phyloP scores from a whole-genome alignment of 108 stramenopile genomes.

The Seminavis robusta region DNA sequence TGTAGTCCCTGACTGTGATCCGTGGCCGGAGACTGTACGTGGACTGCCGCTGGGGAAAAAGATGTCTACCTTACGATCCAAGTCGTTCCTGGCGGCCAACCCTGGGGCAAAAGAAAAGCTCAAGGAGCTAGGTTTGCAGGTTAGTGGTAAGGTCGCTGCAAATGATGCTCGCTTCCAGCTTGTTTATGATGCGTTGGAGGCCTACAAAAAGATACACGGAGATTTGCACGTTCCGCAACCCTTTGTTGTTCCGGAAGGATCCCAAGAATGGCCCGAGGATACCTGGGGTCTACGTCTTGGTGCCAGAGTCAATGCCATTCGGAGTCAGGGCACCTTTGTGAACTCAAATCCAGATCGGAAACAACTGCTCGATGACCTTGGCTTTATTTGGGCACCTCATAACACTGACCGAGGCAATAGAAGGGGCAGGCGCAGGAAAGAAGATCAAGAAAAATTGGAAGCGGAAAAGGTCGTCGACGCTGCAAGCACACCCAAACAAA shows the following conservation, averaged over 20 bases:
- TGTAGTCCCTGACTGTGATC: slow-evolving; percentile 67
- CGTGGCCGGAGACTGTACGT: slow-evolving; percentile 72
- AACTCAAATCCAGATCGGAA: slow-evolving; percentile 63
- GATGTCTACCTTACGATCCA: slow-evolving; percentile 49
- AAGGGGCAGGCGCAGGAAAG: slow-evolving; percentile 59
- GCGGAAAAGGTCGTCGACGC: slow-evolving; percentile 8
- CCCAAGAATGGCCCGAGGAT: slow-evolving; percentile 69
- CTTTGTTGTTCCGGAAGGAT: slow-evolving; percentile 73
- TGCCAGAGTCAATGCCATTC: slow-evolving; percentile 86
- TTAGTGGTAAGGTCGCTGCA: slow-evolving; percentile 26
- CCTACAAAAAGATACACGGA: slow-evolving; percentile 81
- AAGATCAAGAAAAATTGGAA: slow-evolving; percentile 36
- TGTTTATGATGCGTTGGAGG: slow-evolving; percentile 72
- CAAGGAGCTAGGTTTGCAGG: slow-evolving; percentile 30
- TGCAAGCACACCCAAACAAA: no score
- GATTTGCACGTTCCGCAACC: slow-evolving; percentile 86
- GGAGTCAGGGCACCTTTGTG: slow-evolving; percentile 86
- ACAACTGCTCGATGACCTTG: slow-evolving; percentile 66
- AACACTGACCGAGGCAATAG: slow-evolving; percentile 48
- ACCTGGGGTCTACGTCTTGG: slow-evolving; percentile 80
- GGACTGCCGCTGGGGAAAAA: slow-evolving; percentile 75
- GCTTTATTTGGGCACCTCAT: slow-evolving; percentile 81
- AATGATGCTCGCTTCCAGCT: slow-evolving; percentile 72
- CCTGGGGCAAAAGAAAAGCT: slow-evolving; percentile 59
- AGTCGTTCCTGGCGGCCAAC: slow-evolving; percentile 57